phyloP scores from a whole-genome alignment of 441 rosid species.

The Gossypium gossypioides region DNA sequence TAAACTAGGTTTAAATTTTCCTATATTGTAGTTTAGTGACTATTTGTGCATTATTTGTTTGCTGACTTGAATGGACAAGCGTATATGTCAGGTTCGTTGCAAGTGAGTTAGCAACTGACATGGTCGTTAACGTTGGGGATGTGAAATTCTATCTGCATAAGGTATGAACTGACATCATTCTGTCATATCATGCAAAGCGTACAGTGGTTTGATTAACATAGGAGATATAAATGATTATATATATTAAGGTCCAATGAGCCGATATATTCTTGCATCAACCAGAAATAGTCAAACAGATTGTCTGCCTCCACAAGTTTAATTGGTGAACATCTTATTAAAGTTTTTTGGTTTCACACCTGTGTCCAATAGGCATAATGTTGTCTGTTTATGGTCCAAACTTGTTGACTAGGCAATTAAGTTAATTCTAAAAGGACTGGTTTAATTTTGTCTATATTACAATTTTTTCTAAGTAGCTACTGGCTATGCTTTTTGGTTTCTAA shows the following conservation, averaged over 20 bases:
- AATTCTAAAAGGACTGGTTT: background rate
- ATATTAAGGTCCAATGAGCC: background rate
- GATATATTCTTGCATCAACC: background rate
- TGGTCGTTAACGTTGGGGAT: constrained; percentile 39
- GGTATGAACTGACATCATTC: constrained; percentile 25
- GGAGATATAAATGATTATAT: background rate
- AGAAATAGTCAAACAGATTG: background rate
- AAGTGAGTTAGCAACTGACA: constrained; percentile 53
- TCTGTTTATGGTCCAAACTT: background rate
- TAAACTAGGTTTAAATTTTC: background rate
- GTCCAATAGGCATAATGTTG: background rate
- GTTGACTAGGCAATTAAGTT: background rate
- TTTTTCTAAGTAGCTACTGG: background rate
- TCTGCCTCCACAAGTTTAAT: background rate
- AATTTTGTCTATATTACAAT: background rate
- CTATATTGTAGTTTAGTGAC: background rate
- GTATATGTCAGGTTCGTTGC: constrained; percentile 46
- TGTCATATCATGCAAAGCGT: background rate
- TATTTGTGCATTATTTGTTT: background rate
- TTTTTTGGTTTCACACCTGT: background rate
- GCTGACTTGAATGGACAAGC: constrained; percentile 6
- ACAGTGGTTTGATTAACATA: background rate
- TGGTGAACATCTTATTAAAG: background rate
- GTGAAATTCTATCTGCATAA: constrained; percentile 56
- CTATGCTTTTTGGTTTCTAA: constrained; percentile 9